Evolutionary conservation across 345 rosid species (phyloP), one percentile per base, ranked within the genome.

Genomic region (Sisymbrium irio): DNA sequence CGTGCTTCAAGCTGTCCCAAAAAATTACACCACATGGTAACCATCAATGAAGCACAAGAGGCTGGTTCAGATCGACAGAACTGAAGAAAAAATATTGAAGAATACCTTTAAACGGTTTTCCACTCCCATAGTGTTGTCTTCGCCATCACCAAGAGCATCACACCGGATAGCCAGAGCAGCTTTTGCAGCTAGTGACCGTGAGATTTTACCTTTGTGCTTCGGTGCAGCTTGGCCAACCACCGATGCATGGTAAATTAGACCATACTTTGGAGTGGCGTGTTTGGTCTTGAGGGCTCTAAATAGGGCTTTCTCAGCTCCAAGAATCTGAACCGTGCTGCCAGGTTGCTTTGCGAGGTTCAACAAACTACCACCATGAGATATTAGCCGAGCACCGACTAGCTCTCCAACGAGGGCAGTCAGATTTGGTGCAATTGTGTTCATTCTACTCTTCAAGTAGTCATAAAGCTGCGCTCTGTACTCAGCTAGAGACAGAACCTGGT

Each of bases 321-420:
- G 95, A 70, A 91, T 88, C 87, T 91, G 98, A 77, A 91, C 78
- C 0, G 92, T 90, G 81, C 98, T 92, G 13, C 99, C 97, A 44
- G 98, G 98, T 76, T 88, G 96, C 85, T 92, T 95, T 9, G 96
- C 84, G 22, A 95, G 97, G 82, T 92, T 95, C 78, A 90, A 45
- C 77, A 92, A 85, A 81, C 98, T 90, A 56, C 97, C 98, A 0
- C 97, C 99, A 59, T 92, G 98, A 15, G 98, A 96, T 25, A 95
- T 92, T 9, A 95, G 85, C 7, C 96, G 97, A 70, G 97, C 98
- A 53, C 99, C 98, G 1, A 92, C 99, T 61, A 95, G 96, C 82
- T 95, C 98, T 5, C 99, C 99, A 0, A 95, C 99, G 7, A 95
- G 86, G 41, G 90, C 89, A 71, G 99, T 90, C 83, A 95, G 90